Evolutionary conservation across 495 filamentous ascomycete species (phyloP), one percentile per base, ranked within the genome.

Genomic region (Lepraria neglecta): DNA sequence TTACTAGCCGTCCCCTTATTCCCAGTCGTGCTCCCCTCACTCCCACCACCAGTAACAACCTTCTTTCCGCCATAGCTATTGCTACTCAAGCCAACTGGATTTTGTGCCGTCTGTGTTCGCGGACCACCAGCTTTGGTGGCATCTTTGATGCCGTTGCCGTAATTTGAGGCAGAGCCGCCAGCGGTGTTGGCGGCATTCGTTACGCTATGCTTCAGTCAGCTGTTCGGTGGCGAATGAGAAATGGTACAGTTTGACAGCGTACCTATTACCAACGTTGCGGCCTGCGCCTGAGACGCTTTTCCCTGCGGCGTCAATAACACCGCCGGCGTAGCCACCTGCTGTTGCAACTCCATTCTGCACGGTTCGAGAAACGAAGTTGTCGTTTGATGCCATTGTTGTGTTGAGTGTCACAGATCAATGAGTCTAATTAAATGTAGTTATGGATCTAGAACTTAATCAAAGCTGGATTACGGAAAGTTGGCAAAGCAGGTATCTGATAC

Each of bases 81-180:
- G 27, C 45, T 43, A 45, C 43, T 42, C 27, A 59, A 33, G 1
- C 61, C 61, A 19, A 55, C 10, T 6, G 61, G 56, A 46, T 63
- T 63, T 27, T 51, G 27, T 19, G 46, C 35, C 10, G 61, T 63
- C 42, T 47, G 55, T 6, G 44, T 52, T 12, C 56, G 43, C 4
- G 31, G 15, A 14, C 53, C 60, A 30, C 6, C 9, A 31, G 61
- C 61, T 15, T 14, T 48, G 30, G 61, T 58, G 17, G 43, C 40
- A 46, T 63, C 61, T 31, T 63, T 63, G 4, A 63, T 58, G 44
- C 61, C 55, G 11, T 57, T 58, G 27, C 55, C 61, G 55, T 63
- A 63, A 46, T 63, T 47, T 28, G 61, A 63, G 15, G 30, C 46
- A 6, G 28, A 59, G 54, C 45, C 30, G 27, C 44, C 55, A n/a